Conservation (phyloP, 345 rosid species). For the Raphanus sativus region DNA sequence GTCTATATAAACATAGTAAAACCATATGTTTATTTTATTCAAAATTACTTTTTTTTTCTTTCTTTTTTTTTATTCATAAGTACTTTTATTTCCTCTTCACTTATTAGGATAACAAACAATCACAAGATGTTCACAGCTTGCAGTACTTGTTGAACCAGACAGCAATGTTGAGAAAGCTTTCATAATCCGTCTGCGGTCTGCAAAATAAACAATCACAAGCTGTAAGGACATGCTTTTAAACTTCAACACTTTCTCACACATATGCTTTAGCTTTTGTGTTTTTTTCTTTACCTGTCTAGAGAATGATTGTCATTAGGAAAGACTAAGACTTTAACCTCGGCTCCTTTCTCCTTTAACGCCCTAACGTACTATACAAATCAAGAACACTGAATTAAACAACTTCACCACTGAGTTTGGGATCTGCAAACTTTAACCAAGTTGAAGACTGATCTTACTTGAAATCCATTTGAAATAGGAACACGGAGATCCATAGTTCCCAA, state of each 20-base stretch:
- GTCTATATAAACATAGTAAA: background rate
- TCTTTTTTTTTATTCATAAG: too few species aligned
- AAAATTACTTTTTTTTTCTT: background rate
- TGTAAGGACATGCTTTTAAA: background rate
- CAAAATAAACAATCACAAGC: constrained; percentile 25
- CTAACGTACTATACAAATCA: constrained; percentile 58
- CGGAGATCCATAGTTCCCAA: constrained; percentile 88
- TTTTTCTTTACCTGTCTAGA: constrained; percentile 55
- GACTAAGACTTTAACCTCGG: constrained; percentile 59
- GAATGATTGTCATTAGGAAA: constrained; percentile 78
- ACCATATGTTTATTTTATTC: background rate
- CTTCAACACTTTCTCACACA: background rate
- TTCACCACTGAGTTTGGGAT: background rate
- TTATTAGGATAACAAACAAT: background rate
- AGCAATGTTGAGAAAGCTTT: constrained; percentile 79
- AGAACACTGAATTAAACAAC: constrained; percentile 4
- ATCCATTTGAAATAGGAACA: constrained; percentile 76
- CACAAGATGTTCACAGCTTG: constrained; percentile 30
- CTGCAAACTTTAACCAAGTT: background rate
- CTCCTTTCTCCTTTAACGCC: constrained; percentile 81
- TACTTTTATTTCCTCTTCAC: background rate
- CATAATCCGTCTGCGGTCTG: constrained; percentile 86
- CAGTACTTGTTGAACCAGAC: constrained; percentile 85
- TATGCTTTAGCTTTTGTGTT: background rate
- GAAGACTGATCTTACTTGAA: constrained; percentile 58